phyloP scores from a whole-genome alignment of 129 eudicot genomes.

The Centella asiatica region DNA sequence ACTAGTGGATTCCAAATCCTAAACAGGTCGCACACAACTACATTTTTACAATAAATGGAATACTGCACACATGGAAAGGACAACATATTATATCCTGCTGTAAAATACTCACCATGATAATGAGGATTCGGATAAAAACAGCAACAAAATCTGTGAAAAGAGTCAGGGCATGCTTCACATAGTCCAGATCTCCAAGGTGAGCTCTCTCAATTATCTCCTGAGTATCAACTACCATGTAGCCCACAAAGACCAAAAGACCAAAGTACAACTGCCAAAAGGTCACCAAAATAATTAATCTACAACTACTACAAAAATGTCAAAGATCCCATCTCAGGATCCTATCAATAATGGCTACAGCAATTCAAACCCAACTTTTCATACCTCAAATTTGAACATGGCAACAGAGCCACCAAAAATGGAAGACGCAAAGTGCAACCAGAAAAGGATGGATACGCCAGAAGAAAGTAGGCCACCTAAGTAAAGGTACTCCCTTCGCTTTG shows the following conservation, averaged over 20 bases:
- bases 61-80: too few species aligned
- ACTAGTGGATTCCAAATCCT: too few species aligned
- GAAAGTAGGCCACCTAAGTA: slow-evolving; percentile 82
- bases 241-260: slow-evolving; percentile 85
- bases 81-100: too few species aligned
- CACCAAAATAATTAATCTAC: too few species aligned
- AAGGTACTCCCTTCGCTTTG: slow-evolving; percentile 79
- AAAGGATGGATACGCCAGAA: slow-evolving; percentile 75
- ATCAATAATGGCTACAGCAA: too few species aligned
- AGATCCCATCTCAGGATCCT: too few species aligned
- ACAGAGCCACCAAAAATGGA: slow-evolving; percentile 74
- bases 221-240: slow-evolving; percentile 92
- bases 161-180: slow-evolving; percentile 79
- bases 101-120: too few species aligned
- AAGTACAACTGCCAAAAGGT: slow-evolving; percentile 64
- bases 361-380: too few species aligned
- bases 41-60: too few species aligned
- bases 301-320: too few species aligned
- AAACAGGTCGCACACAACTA: too few species aligned
- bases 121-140: slow-evolving; percentile 76
- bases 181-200: slow-evolving; percentile 86
- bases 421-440: slow-evolving; percentile 92
- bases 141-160: slow-evolving; percentile 85
- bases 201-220: slow-evolving; percentile 88
- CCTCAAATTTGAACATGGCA: slow-evolving; percentile 80